phyloP scores from a whole-genome alignment of 2,329 filamentous ascomycete genomes.

The Pestalotiopsis sp. region DNA sequence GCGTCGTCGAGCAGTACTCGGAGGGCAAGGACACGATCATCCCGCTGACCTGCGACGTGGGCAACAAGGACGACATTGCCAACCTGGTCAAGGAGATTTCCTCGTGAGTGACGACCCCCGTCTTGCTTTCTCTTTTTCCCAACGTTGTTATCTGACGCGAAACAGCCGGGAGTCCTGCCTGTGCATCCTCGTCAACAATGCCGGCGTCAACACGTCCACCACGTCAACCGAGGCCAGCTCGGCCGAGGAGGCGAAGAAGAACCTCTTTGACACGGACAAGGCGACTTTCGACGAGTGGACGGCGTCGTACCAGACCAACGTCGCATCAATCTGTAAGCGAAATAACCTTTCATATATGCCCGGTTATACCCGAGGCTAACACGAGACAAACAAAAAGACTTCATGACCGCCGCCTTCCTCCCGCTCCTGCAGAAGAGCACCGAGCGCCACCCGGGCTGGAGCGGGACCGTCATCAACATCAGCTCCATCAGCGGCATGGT shows the following conservation, averaged over 20 bases:
- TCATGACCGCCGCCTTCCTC: conserved; percentile 63
- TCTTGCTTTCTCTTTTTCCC: neutral
- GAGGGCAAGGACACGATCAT: conserved; percentile 59
- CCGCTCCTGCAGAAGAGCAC: conserved; percentile 60
- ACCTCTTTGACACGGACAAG: conserved; percentile 67
- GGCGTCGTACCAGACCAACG: conserved; percentile 74
- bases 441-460: conserved; percentile 47
- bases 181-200: conserved; percentile 71
- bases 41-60: conserved; percentile 63
- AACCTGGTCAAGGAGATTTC: conserved; percentile 60
- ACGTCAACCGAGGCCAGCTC: conserved; percentile 58
- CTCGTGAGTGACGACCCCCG: conserved; percentile 24
- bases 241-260: conserved; percentile 53
- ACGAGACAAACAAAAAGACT: conserved; percentile 33
- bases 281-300: conserved; percentile 70
- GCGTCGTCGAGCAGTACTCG: conserved; percentile 59
- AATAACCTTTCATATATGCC: too few relatives aligned
- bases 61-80: conserved; percentile 61
- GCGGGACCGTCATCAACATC: conserved; percentile 68
- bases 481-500: conserved; percentile 68
- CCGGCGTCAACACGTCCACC: conserved; percentile 60
- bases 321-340: conserved; percentile 60
- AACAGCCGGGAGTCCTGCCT: conserved; percentile 53
- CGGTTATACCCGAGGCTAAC: neutral
- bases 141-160: neutral